Conservation (phyloP, 768 basidiomycete genomes). For the Lactarius sanguifluus region DNA sequence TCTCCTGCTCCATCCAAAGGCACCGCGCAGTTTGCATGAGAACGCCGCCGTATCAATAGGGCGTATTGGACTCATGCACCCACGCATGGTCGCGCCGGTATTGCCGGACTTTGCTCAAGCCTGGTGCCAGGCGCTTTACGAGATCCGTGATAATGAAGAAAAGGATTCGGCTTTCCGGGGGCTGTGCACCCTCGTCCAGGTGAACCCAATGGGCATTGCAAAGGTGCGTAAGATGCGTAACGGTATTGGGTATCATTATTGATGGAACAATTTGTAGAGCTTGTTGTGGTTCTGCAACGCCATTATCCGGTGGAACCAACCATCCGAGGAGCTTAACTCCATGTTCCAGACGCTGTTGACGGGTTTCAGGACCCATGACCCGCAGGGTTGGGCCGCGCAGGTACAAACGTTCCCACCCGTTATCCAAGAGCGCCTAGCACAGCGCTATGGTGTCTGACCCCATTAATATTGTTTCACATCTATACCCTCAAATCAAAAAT, state of each 20-base stretch:
- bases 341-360: constrained; percentile 92
- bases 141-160: constrained; percentile 99
- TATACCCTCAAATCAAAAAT: constrained; percentile 20
- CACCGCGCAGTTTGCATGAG: constrained; percentile 91
- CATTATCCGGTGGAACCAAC: constrained; percentile 91
- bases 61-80: constrained; percentile 92
- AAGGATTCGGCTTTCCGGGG: constrained; percentile 99
- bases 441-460: constrained; percentile 80
- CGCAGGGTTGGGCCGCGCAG: constrained; percentile 82
- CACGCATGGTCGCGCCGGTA: constrained; percentile 82
- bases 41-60: constrained; percentile 99
- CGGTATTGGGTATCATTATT: constrained; percentile 23
- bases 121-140: constrained; percentile 96
- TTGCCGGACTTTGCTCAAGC: constrained; percentile 88
- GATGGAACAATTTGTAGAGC: constrained; percentile 55
- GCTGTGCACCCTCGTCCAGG: constrained; percentile 92
- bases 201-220: constrained; percentile 90
- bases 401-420: constrained; percentile 80
- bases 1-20: constrained; percentile 88
- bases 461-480: constrained; percentile 1
- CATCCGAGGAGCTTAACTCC: constrained; percentile 84
- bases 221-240: constrained; percentile 55
- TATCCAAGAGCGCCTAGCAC: constrained; percentile 82
- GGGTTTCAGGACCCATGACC: constrained; percentile 88
- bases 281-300: constrained; percentile 98